Evolutionary conservation across 192 early-diverging fungal genomes (phyloP), one percentile per base, ranked within the genome.

Genomic region (Umbelopsis vinacea): DNA sequence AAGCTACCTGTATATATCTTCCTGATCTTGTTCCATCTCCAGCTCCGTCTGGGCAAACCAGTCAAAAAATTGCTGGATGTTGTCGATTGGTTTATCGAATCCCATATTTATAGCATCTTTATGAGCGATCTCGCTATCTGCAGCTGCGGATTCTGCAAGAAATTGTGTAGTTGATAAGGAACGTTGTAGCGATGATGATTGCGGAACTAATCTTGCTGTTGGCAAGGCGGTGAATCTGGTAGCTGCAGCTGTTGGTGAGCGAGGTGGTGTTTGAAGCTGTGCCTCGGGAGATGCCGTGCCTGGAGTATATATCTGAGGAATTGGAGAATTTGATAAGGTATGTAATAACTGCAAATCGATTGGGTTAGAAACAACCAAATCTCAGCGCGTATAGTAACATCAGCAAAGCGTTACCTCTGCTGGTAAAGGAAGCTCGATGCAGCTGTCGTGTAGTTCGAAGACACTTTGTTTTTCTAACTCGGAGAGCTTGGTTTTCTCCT

Each of bases 61-160:
- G 71, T 94, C 91, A 68, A 98, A 88, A 70, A 99, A 99, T 83
- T 98, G 91, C 33, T 95, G 93, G 0, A 92, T 90, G 3, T 90
- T 97, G 55, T 96, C 91, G 46, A 98, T 92, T 2, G 92, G 85
- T 76, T 82, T 84, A 15, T 75, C 54, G 29, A 80, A 69, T 26
- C 79, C 85, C 46, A 80, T 60, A 3, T 75, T 76, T 9, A 76
- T 24, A 0, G 77, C 79, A n/a, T 67, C 78, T 11, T 74, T 52
- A 11, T 70, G 67, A 23, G 78, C 55, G 11, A 50, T 71, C 4
- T 55, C 52, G 29, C 76, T 73, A 12, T 66, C 78, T 33, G 66
- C 66, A 21, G 75, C 75, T 38, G 74, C 66, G 17, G 71, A 50
- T 67, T 69, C 69, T 38, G 72, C 75, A 2, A 77, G 47, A 7